Base-by-base conservation (phyloP, 1,139 yeast genomes). In the Lodderomyces elongisporus region DNA sequence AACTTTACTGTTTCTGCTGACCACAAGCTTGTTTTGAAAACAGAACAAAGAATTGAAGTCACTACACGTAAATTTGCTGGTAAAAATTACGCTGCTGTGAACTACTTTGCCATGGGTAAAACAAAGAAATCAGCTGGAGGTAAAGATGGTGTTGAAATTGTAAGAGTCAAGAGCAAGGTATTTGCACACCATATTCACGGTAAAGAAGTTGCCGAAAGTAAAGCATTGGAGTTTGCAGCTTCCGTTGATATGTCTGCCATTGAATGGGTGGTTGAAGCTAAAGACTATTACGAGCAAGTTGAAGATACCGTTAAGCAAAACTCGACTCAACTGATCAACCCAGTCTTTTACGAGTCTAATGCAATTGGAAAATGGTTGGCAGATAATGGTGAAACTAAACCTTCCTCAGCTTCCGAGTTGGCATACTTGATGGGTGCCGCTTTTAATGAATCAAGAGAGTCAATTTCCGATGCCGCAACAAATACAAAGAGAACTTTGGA, bases 261-360 rank as follows among this genome's bases (percentile, higher is more conserved):
- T 32, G 51, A 53, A 17, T 64, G 70, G 70, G 50, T 51, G 24
- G 38, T 61, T 29, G 65, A 60, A 46, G 67, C 64, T 24, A 47
- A 49, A 28, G 58, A 61, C 39, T 48, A 49, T 34, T n/a, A n/a
- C n/a, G 37, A 36, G 7, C 27, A 35, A 12, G 31, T 63, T 21
- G 46, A 41, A 15, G 25, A 29, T 4, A 7, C 40, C 28, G 60
- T 56, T 28, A 52, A 51, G 27, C 34, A 39, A 22, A 42, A 49
- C 18, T 48, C 70, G 17, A 39, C 44, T 25, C 68, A 61, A 47
- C 34, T 54, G n/a, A 49, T 56, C 32, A 48, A 48, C 36, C 71
- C 71, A 22, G 52, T 62, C 20, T 43, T 52, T 20, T 32, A 42
- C 14, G 62, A 62, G 33, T 50, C 54, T 28, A 56, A 55, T 20